These are phyloP conservation scores for Hygrophorus pudorinus DNA, from an alignment of 768 basidiomycete species.

Conservation along the genomic window DNA sequence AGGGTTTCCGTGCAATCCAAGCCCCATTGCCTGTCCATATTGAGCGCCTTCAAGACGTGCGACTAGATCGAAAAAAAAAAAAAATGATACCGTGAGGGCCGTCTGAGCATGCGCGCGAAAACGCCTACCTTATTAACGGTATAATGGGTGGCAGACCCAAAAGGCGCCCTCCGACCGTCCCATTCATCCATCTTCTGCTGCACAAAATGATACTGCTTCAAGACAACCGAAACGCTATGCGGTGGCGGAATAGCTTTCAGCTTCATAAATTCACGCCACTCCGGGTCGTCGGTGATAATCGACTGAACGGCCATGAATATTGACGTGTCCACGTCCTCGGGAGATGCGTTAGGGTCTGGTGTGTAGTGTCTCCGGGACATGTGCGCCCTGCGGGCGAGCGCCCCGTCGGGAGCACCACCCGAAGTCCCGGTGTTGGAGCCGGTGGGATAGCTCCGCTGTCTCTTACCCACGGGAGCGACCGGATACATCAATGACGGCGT, in stretches of 20 bases:
- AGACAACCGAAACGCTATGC: constrained; percentile 30
- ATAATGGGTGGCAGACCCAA: constrained; percentile 18
- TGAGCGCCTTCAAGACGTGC: constrained; percentile 46
- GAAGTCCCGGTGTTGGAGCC: constrained; percentile 1
- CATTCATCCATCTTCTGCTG: constrained; percentile 38
- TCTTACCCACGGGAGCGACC: background rate
- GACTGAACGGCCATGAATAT: constrained; percentile 35
- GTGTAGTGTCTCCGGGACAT: background rate
- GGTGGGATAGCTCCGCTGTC: constrained; percentile 4
- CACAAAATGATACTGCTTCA: constrained; percentile 44
- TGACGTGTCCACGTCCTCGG: constrained; percentile 29
- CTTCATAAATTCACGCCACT: constrained; percentile 36
- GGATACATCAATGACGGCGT: too few species aligned
- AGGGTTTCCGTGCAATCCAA: constrained; percentile 41
- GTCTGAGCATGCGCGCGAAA: background rate
- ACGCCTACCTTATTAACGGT: constrained; percentile 37
- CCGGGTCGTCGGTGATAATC: constrained; percentile 32
- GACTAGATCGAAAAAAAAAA: constrained; percentile 20
- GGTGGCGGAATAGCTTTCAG: constrained; percentile 25
- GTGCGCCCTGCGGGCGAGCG: background rate
- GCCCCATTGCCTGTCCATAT: constrained; percentile 33
- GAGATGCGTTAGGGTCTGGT: constrained; percentile 2
- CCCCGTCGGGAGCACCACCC: background rate
- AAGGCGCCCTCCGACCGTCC: constrained; percentile 32
- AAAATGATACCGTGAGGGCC: background rate